A percentile compares a stretch with the other conserved stretches of the same genome.
Evolutionary conservation across 2,329 filamentous ascomycete species (phyloP).

Genomic region (Botrytis tulipae): DNA sequence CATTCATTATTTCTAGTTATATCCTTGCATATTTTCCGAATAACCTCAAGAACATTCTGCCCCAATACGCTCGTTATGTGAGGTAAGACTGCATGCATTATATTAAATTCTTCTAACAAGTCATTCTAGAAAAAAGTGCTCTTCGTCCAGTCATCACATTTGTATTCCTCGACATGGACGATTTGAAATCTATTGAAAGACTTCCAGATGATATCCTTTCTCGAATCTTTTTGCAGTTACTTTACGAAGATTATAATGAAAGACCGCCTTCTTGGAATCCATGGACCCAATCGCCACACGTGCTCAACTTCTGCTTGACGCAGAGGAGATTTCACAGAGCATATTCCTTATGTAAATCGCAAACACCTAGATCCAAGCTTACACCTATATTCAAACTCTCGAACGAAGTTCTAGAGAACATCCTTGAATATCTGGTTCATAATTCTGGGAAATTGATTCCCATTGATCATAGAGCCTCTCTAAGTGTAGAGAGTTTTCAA

Average conservation of each 20-base stretch:
- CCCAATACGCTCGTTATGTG: conserved; percentile 6
- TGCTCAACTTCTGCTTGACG: conserved; percentile 20
- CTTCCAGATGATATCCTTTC: conserved; percentile 23
- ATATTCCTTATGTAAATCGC: conserved; percentile 18
- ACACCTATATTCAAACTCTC: conserved; percentile 26
- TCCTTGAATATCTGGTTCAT: conserved; percentile 45
- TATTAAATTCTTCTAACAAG: background rate
- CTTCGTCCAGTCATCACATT: background rate
- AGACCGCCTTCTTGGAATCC: conserved; percentile 10
- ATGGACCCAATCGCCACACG: conserved; percentile 14
- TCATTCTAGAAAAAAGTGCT: conserved; percentile 9
- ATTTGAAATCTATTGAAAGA: conserved; percentile 17
- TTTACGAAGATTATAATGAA: conserved; percentile 14
- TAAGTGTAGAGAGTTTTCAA: conserved; percentile 53
- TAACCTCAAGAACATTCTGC: conserved; percentile 12
- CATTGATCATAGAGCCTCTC: conserved; percentile 49
- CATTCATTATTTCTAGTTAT: conserved; percentile 2
- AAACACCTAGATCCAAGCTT: conserved; percentile 11
- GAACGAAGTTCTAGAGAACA: conserved; percentile 22
- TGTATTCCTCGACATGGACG: conserved; percentile 12
- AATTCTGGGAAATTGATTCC: conserved; percentile 49
- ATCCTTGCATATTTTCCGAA: conserved; percentile 4
- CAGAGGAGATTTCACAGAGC: conserved; percentile 20
- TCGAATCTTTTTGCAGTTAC: conserved; percentile 16
- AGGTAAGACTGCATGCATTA: conserved; percentile 1